These are phyloP conservation scores for Penicillium vulpinum DNA, from an alignment of 2,329 filamentous ascomycete species.

Conservation along the genomic window DNA sequence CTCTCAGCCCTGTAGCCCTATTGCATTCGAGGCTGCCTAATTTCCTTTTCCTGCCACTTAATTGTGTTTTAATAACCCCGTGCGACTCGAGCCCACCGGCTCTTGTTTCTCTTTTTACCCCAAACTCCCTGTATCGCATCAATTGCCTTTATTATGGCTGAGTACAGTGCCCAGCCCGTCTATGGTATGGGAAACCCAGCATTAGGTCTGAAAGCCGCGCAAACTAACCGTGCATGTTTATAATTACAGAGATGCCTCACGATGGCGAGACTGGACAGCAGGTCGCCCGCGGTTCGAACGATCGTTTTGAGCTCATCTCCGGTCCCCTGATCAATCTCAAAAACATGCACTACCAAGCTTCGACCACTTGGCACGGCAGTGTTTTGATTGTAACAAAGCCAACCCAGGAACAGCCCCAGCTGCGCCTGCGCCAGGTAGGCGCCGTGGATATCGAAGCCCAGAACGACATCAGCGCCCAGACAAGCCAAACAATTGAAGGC, in stretches of 20 bases:
- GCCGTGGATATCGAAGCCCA: constrained; percentile 29
- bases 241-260: constrained; percentile 17
- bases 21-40: constrained; percentile 10
- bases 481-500: constrained; percentile 37
- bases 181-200: constrained; percentile 18
- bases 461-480: constrained; percentile 9
- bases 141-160: constrained; percentile 19
- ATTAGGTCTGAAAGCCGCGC: not conserved
- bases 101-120: not conserved
- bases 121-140: constrained; percentile 3
- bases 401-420: constrained; percentile 61
- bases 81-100: constrained; percentile 2
- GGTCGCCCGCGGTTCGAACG: constrained; percentile 12
- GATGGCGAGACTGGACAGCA: constrained; percentile 24
- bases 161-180: constrained; percentile 11
- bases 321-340: constrained; percentile 53
- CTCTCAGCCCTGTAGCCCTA: constrained; percentile 30
- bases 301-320: constrained; percentile 45
- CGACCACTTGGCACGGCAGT: constrained; percentile 72
- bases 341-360: constrained; percentile 43
- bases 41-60: not conserved
- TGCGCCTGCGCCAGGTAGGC: constrained; percentile 50
- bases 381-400: constrained; percentile 79
- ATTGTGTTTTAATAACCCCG: constrained; percentile 1
- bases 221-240: constrained; percentile 1